Conservation (phyloP, 2,329 filamentous ascomycete genomes). For the Ophiostoma pallidulum region DNA sequence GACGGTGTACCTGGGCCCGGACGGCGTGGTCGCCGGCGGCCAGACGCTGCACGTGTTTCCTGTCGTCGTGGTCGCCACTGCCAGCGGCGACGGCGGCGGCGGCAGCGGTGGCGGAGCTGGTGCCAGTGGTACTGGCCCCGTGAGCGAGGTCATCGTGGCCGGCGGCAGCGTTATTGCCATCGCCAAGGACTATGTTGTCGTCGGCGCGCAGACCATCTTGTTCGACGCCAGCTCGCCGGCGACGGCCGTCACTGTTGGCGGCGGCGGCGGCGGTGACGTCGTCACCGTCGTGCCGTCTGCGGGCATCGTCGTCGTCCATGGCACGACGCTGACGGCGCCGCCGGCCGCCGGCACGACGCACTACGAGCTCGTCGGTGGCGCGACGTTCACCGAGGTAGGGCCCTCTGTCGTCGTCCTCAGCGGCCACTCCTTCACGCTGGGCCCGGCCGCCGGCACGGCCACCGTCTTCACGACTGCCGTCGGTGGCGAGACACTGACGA, state of each 20-base stretch:
- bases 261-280: conserved; percentile 26
- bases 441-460: conserved; percentile 35
- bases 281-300: too few species aligned
- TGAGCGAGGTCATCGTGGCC: conserved; percentile 34
- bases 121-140: conserved; percentile 12
- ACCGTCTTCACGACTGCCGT: conserved; percentile 34
- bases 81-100: not conserved
- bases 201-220: conserved; percentile 32
- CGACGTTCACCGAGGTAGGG: conserved; percentile 41
- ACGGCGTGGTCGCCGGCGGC: conserved; percentile 27
- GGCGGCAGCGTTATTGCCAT: conserved; percentile 37
- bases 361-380: conserved; percentile 42
- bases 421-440: conserved; percentile 42
- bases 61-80: not conserved
- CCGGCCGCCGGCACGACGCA: conserved; percentile 26
- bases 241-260: conserved; percentile 33
- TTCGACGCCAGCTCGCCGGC: conserved; percentile 32
- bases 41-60: conserved; percentile 29
- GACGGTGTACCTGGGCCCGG: conserved; percentile 24
- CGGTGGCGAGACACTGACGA: conserved; percentile 33
- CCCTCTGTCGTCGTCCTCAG: conserved; percentile 39
- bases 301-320: too few species aligned
- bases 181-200: conserved; percentile 36
- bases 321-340: conserved; percentile 36
- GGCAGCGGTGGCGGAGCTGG: conserved; percentile 10